Conservation (phyloP, 2,329 filamentous ascomycete genomes). For the Botryotinia globosa region DNA sequence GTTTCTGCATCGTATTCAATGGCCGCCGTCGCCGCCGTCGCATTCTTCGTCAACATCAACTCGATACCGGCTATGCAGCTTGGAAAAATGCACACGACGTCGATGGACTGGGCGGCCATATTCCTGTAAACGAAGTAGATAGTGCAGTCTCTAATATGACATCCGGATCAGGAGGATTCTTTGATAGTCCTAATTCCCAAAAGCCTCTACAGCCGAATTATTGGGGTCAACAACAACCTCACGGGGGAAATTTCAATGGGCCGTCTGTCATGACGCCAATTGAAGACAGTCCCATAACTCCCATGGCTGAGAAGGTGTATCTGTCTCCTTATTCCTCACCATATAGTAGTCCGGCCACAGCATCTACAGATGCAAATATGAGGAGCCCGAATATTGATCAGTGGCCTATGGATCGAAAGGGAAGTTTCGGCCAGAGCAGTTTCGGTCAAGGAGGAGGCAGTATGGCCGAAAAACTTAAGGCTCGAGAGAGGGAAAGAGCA, state of each 20-base stretch:
- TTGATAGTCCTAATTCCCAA: constrained; percentile 55
- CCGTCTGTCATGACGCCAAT: constrained; percentile 10
- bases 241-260: constrained; percentile 40
- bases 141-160: constrained; percentile 33
- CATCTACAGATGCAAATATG: constrained; percentile 22
- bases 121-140: constrained; percentile 4
- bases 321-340: constrained; percentile 60
- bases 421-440: constrained; percentile 24
- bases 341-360: constrained; percentile 53
- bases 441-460: constrained; percentile 16
- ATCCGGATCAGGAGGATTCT: constrained; percentile 39
- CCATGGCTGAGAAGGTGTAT: constrained; percentile 46
- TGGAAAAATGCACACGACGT: constrained; percentile 27
- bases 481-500: constrained; percentile 13
- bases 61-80: constrained; percentile 29
- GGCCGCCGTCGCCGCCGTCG: constrained; percentile 55
- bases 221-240: constrained; percentile 43
- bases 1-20: constrained; percentile 54
- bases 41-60: constrained; percentile 46
- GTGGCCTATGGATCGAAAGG: constrained; percentile 30
- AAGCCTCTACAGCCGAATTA: constrained; percentile 45
- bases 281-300: constrained; percentile 33
- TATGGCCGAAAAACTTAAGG: constrained; percentile 15
- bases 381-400: constrained; percentile 21
- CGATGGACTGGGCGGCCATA: constrained; percentile 18